Evolutionary conservation across 306 rosid genomes (phyloP).

Genomic region (Luffa aegyptiaca): DNA sequence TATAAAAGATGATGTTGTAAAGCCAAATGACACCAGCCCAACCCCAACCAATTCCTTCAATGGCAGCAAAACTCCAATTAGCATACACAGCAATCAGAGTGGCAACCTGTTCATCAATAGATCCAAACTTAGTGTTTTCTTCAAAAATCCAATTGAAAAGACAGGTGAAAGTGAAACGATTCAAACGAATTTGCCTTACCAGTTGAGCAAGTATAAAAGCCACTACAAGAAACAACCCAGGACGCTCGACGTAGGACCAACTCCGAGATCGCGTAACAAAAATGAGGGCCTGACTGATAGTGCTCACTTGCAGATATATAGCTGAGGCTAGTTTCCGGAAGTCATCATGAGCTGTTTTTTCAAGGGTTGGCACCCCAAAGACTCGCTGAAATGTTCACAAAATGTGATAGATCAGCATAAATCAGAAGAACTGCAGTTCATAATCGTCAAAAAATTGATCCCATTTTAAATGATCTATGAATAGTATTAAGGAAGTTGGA

Average conservation of each 20-base stretch:
- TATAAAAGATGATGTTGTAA: constrained; percentile 66
- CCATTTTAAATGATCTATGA: neutral
- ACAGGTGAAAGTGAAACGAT: neutral
- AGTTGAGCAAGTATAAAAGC: constrained; percentile 88
- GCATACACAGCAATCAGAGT: constrained; percentile 94
- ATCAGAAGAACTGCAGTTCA: neutral
- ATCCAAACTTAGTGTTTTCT: constrained; percentile 6
- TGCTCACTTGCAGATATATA: constrained; percentile 98
- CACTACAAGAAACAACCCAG: constrained; percentile 63
- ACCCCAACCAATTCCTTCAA: constrained; percentile 99
- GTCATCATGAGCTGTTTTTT: constrained; percentile 72
- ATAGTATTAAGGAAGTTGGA: constrained; percentile 7
- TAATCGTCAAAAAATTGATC: neutral
- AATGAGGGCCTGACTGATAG: constrained; percentile 94
- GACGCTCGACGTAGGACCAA: constrained; percentile 96
- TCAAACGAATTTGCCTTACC: constrained; percentile 29
- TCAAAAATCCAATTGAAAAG: neutral
- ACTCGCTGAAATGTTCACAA: constrained; percentile 29
- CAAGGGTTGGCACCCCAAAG: constrained; percentile 80
- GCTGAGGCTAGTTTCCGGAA: constrained; percentile 91
- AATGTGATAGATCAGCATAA: constrained; percentile 8
- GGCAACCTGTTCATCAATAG: constrained; percentile 54
- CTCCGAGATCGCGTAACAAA: constrained; percentile 92
- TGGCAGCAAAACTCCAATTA: constrained; percentile 92
- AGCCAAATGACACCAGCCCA: constrained; percentile 99